Conservation (phyloP, 306 rosid genomes). For the Begonia fuchsioides region DNA sequence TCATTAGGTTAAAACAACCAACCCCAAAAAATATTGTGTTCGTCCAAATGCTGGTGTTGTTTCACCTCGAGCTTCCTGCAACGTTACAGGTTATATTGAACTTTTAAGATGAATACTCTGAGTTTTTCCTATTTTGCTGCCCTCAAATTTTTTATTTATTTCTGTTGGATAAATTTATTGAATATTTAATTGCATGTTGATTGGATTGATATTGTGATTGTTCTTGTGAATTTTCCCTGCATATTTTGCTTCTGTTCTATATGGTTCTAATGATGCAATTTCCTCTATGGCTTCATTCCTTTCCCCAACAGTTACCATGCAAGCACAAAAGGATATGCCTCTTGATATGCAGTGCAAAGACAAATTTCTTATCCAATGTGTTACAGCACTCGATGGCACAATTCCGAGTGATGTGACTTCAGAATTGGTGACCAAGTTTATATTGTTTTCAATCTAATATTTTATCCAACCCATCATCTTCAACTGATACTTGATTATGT, state of each 20-base stretch:
- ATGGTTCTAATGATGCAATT: too few relatives aligned
- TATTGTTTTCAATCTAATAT: too few relatives aligned
- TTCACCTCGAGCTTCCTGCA: slow-evolving; percentile 18
- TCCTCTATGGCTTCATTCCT: too few relatives aligned
- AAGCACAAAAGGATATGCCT: slow-evolving; percentile 26
- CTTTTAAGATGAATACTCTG: not conserved
- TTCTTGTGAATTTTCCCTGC: too few relatives aligned
- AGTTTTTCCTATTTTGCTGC: not conserved
- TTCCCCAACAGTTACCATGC: slow-evolving; percentile 29
- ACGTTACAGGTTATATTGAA: slow-evolving; percentile 21
- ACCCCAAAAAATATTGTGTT: slow-evolving; percentile 35
- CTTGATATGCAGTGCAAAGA: slow-evolving; percentile 40
- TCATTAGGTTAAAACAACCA: slow-evolving; percentile 33
- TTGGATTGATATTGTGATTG: too few relatives aligned
- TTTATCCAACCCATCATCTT: too few relatives aligned
- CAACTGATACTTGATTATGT: too few relatives aligned
- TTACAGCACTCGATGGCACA: slow-evolving; percentile 18
- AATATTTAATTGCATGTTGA: too few relatives aligned
- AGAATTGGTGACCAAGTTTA: slow-evolving; percentile 18
- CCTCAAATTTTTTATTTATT: too few relatives aligned
- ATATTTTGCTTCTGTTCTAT: too few relatives aligned
- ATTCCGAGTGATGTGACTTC: slow-evolving; percentile 21
- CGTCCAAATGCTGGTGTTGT: slow-evolving; percentile 35
- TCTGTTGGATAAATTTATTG: too few relatives aligned
- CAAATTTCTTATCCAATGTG: slow-evolving; percentile 41